These are phyloP conservation scores for Petunia hybrid DNA, from an alignment of 305 asterid genomes.

Conservation along the genomic window DNA sequence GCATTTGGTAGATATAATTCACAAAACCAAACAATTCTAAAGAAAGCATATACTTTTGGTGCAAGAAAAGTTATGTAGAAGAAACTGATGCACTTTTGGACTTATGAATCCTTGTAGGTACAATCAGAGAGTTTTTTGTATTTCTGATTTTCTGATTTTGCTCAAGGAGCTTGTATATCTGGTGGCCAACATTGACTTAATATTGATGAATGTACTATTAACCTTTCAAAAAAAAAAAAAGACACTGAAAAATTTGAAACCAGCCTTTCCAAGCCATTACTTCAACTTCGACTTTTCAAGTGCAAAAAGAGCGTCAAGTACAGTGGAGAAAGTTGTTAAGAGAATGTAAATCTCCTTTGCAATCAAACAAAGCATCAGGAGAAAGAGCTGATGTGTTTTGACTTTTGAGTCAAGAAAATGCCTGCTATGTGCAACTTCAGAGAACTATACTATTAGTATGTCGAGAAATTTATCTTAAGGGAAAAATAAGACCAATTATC, in stretches of 20 bases:
- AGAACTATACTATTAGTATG: not conserved
- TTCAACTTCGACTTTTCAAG: not conserved
- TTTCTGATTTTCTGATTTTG: too few relatives aligned
- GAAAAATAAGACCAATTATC: not conserved
- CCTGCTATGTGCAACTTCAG: slow-evolving; percentile 3
- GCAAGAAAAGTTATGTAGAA: too few relatives aligned
- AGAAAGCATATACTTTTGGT: too few relatives aligned
- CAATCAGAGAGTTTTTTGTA: too few relatives aligned
- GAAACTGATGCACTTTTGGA: too few relatives aligned
- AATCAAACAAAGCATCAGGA: not conserved
- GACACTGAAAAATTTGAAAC: not conserved
- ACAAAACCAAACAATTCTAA: not conserved
- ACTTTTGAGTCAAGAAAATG: not conserved
- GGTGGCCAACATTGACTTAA: too few relatives aligned
- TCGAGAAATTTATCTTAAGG: not conserved
- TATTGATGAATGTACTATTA: too few relatives aligned
- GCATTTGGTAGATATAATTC: not conserved
- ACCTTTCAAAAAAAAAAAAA: too few relatives aligned
- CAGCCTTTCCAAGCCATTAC: not conserved
- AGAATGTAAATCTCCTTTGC: slow-evolving; percentile 7
- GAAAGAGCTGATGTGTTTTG: not conserved
- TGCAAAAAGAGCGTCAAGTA: not conserved
- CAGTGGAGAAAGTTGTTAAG: not conserved
- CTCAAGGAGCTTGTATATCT: too few relatives aligned
- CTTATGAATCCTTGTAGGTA: too few relatives aligned